Evolutionary conservation across 805 yeast species (phyloP).

Genomic region (Pichia exigua): DNA sequence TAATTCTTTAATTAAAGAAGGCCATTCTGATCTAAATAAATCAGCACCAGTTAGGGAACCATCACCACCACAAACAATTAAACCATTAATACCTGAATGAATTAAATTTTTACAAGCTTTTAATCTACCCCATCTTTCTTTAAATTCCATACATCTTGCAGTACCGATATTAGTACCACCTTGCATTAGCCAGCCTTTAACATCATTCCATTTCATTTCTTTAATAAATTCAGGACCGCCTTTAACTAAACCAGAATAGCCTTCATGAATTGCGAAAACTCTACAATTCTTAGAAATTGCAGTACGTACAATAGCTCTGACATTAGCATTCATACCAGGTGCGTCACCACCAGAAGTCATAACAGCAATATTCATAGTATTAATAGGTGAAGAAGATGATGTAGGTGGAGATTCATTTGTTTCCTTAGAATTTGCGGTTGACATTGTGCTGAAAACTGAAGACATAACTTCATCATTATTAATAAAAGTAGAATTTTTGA

Average conservation of each 20-base stretch:
- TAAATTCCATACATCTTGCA: constrained; percentile 63
- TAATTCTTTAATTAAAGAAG: constrained; percentile 55
- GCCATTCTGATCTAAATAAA: constrained; percentile 71
- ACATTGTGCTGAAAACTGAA: background rate
- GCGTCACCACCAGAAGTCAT: constrained; percentile 83
- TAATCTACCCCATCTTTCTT: constrained; percentile 59
- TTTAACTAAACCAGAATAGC: constrained; percentile 63
- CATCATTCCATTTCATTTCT: constrained; percentile 66
- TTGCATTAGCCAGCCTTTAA: constrained; percentile 57
- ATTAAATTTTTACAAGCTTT: constrained; percentile 59
- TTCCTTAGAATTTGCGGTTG: background rate
- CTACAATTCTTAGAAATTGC: constrained; percentile 59
- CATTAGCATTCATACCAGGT: constrained; percentile 76
- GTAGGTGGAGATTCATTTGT: background rate
- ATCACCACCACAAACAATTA: constrained; percentile 78
- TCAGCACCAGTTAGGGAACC: constrained; percentile 82
- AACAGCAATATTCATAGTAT: constrained; percentile 45
- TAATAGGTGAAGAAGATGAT: background rate
- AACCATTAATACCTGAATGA: constrained; percentile 65
- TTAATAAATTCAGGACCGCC: constrained; percentile 52
- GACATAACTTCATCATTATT: constrained; percentile 2
- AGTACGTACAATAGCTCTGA: constrained; percentile 63
- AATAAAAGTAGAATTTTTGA: background rate
- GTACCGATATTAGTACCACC: constrained; percentile 81
- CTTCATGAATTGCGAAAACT: constrained; percentile 63